Evolutionary conservation across 148 eudicot genomes (phyloP), one percentile per base, ranked within the genome.

Genomic region (Cornus controversa): DNA sequence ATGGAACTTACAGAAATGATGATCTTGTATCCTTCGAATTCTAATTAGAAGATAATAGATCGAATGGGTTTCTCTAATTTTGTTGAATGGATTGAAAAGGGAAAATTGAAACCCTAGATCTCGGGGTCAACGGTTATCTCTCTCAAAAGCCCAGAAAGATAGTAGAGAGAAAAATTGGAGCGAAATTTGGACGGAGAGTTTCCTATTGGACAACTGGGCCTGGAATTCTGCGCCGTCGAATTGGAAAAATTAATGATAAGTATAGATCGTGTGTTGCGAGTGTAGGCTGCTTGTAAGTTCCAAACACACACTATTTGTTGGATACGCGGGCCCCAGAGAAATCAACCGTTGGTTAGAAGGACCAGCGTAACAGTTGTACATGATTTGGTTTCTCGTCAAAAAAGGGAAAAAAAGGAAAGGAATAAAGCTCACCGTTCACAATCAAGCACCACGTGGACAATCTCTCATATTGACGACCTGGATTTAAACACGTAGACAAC

Each of bases 101-200:
- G 8, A 4, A 3, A 15, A 25, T 62, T 25, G 69, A 18, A 75
- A 75, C 78, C 78, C 78, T 75, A 75, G 78, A 75, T 75, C 70
- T 18, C 70, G 15, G 78, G 34, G 70, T 66, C 78, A 64, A 75
- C 62, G 34, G 37, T 25, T 65, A 18, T 60, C 64, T 18, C 23
- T 60, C 64, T 60, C 24, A 2, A 54, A 10, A 10, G 36, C 10
- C 4, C 29, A 24, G 24, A n/a, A n/a, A n/a, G n/a, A n/a, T n/a
- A n/a, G n/a, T n/a, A 74, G 57, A 74, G 53, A 74, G 54, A 74
- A 26, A 54, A 37, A 27, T 28, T 6, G 20, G 66, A 16, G 60
- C 24, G 64, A 8, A 4, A 53, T 29, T 22, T 47, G 34, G 53
- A 24, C 13, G 36, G 67, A 24, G 58, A 26, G 18, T 24, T 70